Percentiles rank a stretch among this genome's conserved stretches.
Conservation (phyloP, 208 protist genomes). For the Strigomonas galati region DNA sequence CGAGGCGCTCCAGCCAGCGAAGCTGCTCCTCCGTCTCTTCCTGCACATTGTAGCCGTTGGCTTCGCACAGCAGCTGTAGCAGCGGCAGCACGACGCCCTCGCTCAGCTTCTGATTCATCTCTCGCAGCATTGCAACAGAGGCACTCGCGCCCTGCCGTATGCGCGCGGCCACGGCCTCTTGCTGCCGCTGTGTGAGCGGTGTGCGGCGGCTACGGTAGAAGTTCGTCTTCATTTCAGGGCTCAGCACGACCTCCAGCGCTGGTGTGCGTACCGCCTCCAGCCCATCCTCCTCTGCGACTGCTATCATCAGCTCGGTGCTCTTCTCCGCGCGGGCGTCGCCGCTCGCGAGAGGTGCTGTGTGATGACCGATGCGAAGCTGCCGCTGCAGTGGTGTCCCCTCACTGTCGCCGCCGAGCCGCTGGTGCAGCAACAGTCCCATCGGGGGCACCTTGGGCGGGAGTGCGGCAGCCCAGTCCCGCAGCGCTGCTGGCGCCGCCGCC, state of each 20-base stretch:
- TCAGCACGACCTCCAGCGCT: constrained; percentile 45
- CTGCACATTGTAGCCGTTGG: neutral
- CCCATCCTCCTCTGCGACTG: constrained; percentile 37
- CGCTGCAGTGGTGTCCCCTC: constrained; percentile 44
- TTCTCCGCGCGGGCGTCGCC: constrained; percentile 19
- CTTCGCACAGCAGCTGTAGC: constrained; percentile 19
- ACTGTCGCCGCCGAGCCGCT: constrained; percentile 15
- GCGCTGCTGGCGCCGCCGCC: constrained; percentile 17
- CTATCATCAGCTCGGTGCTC: constrained; percentile 49
- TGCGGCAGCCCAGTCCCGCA: constrained; percentile 34
- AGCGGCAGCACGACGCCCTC: constrained; percentile 31
- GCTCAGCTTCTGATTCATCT: constrained; percentile 42
- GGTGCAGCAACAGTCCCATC: constrained; percentile 41
- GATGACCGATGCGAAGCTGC: constrained; percentile 35
- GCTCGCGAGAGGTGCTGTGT: constrained; percentile 21
- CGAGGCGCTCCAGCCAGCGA: constrained; percentile 29
- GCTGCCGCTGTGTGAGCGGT: constrained; percentile 56
- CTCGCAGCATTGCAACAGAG: constrained; percentile 25
- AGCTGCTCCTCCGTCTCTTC: constrained; percentile 3
- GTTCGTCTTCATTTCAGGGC: constrained; percentile 37
- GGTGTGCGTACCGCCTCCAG: constrained; percentile 42
- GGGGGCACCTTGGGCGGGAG: constrained; percentile 59
- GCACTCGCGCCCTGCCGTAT: constrained; percentile 17
- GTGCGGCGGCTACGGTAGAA: constrained; percentile 44
- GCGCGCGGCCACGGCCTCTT: constrained; percentile 27